Evolutionary conservation across 73 alveolate species (phyloP), one percentile per base, ranked within the genome.

Genomic region (Uronychia binucleata): DNA sequence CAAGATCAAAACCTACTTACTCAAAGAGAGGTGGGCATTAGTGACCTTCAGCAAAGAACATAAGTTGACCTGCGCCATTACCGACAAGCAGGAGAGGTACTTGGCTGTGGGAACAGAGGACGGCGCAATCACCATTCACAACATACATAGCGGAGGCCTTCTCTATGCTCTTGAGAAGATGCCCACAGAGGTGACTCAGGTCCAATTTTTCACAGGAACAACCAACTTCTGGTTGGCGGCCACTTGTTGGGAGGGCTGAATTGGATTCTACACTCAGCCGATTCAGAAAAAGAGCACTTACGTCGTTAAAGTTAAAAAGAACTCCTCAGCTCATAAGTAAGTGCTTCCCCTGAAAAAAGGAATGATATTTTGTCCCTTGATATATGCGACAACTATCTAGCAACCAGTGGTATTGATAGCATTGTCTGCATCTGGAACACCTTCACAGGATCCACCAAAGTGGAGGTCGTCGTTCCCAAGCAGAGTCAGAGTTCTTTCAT

Each of bases 181-280:
- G 1, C 87, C 87, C 26, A 60, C 82, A 13, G 93, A 87, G 74
- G 74, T 87, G 75, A 30, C 93, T 0, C 34, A 60, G 34, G 74
- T 87, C 0, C 58, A 74, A 33, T 87, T 87, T 77, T 75, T 87
- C 19, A 34, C 84, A 1, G 93, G 77, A 32, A 81, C 74, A 58
- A 87, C 89, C 33, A 87, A 87, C 87, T 87, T 78, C 33, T 87
- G 93, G 93, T 77, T 87, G 0, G 81, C 84, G 30, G 88, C 89
- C 1, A 76, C 83, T 0, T 86, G 89, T 1, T 87, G 93, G 93
- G 93, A 87, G 31, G 93, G 89, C 27, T 67, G 74, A 81, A 82
- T 87, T 0, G 93, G 87, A 1, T 67, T 87, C 58, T 58, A 59
- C 28, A 87, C 77, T 31, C 28, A 28, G 0, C 93, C 93, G 5